A percentile compares a stretch with the other conserved stretches of the same genome.
These are phyloP conservation scores for Scytalidium lignicola DNA, from an alignment of 2,329 filamentous ascomycete species.

Conservation along the genomic window DNA sequence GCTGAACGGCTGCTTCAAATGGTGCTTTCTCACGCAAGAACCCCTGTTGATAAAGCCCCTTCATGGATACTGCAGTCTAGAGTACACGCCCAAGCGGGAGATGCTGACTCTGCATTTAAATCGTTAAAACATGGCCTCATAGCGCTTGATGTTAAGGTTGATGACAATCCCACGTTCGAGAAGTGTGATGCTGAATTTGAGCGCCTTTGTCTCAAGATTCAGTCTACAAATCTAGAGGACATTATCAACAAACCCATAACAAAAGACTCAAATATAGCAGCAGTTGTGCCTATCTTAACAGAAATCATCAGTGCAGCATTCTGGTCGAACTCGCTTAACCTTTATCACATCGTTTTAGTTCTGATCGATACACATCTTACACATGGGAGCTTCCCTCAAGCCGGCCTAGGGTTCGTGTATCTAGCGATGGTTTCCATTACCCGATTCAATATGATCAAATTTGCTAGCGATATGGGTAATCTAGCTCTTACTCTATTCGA, in stretches of 20 bases:
- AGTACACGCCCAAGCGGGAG: constrained; percentile 69
- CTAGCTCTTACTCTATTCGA: constrained; percentile 61
- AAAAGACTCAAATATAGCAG: constrained; percentile 51
- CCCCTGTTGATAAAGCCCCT: constrained; percentile 73
- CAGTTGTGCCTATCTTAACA: constrained; percentile 63
- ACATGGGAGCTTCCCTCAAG: constrained; percentile 62
- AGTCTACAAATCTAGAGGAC: constrained; percentile 46
- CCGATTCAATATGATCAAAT: constrained; percentile 65
- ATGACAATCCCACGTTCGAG: constrained; percentile 63
- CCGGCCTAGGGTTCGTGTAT: constrained; percentile 63
- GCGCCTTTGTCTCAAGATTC: constrained; percentile 53
- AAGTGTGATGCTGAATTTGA: constrained; percentile 74
- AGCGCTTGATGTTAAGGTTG: constrained; percentile 63
- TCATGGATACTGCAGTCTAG: constrained; percentile 80
- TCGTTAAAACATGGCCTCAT: constrained; percentile 66
- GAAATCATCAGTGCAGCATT: constrained; percentile 67
- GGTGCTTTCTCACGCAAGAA: constrained; percentile 66
- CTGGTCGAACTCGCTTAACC: constrained; percentile 68
- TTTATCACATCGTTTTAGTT: constrained; percentile 64
- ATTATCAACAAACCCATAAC: constrained; percentile 39
- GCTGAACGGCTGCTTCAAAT: constrained; percentile 64
- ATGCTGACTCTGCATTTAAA: constrained; percentile 63
- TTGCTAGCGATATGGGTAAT: constrained; percentile 60
- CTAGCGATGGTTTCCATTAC: constrained; percentile 61
- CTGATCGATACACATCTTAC: constrained; percentile 63